These are phyloP conservation scores for Primulina huaijiensis DNA, from an alignment of 257 asterid species.

Conservation along the genomic window DNA sequence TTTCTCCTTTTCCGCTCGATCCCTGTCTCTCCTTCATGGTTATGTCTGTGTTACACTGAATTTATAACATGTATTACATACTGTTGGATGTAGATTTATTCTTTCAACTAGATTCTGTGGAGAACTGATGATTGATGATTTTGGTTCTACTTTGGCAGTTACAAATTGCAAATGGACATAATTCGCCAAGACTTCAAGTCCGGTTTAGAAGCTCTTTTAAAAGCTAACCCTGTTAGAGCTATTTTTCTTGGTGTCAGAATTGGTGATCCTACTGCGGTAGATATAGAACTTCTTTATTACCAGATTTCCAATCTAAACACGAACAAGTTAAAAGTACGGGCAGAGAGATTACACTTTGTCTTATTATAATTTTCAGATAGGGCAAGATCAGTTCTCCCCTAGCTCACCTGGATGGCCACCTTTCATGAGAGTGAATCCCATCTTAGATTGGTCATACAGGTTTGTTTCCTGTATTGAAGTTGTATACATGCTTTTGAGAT, in stretches of 20 bases:
- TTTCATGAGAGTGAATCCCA: slow-evolving; percentile 97
- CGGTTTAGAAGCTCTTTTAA: slow-evolving; percentile 80
- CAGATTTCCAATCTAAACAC: slow-evolving; percentile 14
- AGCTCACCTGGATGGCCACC: slow-evolving; percentile 98
- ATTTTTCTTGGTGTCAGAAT: slow-evolving; percentile 92
- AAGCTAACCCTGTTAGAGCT: slow-evolving; percentile 73
- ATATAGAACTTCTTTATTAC: slow-evolving; percentile 15
- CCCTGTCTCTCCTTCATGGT: background rate
- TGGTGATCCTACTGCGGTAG: slow-evolving; percentile 97
- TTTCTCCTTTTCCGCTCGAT: background rate
- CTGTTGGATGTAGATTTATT: background rate
- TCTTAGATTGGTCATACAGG: slow-evolving; percentile 98
- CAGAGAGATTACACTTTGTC: background rate
- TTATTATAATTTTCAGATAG: slow-evolving; percentile 54
- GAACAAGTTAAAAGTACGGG: slow-evolving; percentile 1
- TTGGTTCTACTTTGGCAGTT: slow-evolving; percentile 46
- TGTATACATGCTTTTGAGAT: slow-evolving; percentile 10
- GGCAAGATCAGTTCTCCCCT: slow-evolving; percentile 93
- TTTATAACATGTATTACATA: background rate
- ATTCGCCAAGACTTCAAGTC: slow-evolving; percentile 86
- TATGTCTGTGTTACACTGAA: background rate
- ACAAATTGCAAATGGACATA: slow-evolving; percentile 75
- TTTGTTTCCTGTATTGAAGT: slow-evolving; percentile 19
- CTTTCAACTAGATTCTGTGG: slow-evolving; percentile 6
- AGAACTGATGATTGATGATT: slow-evolving; percentile 21